A percentile compares a stretch with the other conserved stretches of the same genome.
These are phyloP conservation scores for Penicillium longicatenatum DNA, from an alignment of 495 filamentous ascomycete genomes.

Conservation along the genomic window DNA sequence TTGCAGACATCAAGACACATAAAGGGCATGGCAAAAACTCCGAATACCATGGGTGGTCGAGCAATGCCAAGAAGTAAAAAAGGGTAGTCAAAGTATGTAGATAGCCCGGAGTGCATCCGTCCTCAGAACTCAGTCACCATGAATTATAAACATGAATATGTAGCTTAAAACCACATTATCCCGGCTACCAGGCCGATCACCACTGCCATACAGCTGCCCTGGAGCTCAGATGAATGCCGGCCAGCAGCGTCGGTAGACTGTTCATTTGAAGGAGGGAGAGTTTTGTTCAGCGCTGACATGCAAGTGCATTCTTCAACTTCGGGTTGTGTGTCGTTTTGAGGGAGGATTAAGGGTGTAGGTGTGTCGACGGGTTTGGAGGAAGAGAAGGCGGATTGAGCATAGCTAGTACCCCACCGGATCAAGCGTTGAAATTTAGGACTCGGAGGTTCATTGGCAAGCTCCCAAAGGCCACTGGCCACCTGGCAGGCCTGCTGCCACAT, in stretches of 20 bases:
- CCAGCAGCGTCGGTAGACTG: conserved; percentile 32
- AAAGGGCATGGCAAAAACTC: not conserved
- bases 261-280: conserved; percentile 16
- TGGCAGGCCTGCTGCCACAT: conserved; percentile 43
- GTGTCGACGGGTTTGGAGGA: not conserved
- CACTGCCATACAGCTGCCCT: conserved; percentile 47
- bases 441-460: conserved; percentile 4
- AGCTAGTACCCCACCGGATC: conserved; percentile 3
- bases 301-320: conserved; percentile 5
- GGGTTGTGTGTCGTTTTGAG: not conserved
- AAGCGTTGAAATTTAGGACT: conserved; percentile 2
- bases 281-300: conserved; percentile 7
- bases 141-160: not conserved
- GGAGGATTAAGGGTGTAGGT: conserved; percentile 1
- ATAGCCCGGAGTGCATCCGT: not conserved
- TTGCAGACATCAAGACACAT: conserved; percentile 25
- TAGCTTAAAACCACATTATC: conserved; percentile 45
- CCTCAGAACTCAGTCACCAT: conserved; percentile 3
- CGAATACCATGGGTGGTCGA: not conserved
- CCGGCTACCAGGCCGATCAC: conserved; percentile 44
- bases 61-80: not conserved
- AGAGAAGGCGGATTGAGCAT: conserved; percentile 11
- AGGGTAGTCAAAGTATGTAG: not conserved
- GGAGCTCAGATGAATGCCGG: conserved; percentile 32
- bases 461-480: conserved; percentile 17